A percentile compares a stretch with the other conserved stretches of the same genome.
phyloP scores from a whole-genome alignment of 2,329 filamentous ascomycete species.

The Exophiala lecanii-corni region DNA sequence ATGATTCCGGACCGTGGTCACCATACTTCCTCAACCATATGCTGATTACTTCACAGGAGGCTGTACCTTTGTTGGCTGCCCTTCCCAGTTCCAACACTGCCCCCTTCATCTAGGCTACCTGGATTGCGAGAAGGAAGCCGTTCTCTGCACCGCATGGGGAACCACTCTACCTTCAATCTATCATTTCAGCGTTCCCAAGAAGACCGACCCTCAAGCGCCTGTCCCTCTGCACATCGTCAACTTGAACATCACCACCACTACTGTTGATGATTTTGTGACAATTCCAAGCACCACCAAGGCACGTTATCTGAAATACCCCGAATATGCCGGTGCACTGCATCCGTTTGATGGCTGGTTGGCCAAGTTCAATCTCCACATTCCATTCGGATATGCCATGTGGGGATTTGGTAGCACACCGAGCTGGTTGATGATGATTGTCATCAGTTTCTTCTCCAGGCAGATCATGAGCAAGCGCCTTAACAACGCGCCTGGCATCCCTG shows the following conservation, averaged over 20 bases:
- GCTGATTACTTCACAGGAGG: neutral
- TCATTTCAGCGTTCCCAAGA: slow-evolving; percentile 54
- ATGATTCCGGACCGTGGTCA: slow-evolving; percentile 5
- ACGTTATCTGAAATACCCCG: slow-evolving; percentile 44
- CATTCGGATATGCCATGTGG: slow-evolving; percentile 54
- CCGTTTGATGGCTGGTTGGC: slow-evolving; percentile 56
- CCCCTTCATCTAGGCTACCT: slow-evolving; percentile 55
- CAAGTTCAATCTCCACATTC: slow-evolving; percentile 49
- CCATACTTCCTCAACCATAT: too few relatives aligned
- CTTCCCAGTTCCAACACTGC: slow-evolving; percentile 37
- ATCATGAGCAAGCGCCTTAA: slow-evolving; percentile 45
- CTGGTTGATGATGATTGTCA: slow-evolving; percentile 61
- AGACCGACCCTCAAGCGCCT: slow-evolving; percentile 49
- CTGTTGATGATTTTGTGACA: slow-evolving; percentile 52
- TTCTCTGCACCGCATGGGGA: slow-evolving; percentile 59
- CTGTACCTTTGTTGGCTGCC: slow-evolving; percentile 47
- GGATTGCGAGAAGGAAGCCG: slow-evolving; percentile 55
- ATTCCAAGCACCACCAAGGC: slow-evolving; percentile 42
- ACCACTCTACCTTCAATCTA: slow-evolving; percentile 53
- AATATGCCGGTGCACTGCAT: slow-evolving; percentile 57
- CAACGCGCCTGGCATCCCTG: neutral
- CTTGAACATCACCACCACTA: slow-evolving; percentile 56
- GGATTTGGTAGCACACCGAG: slow-evolving; percentile 55
- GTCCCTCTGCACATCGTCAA: slow-evolving; percentile 51
- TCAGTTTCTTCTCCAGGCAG: slow-evolving; percentile 57